Evolutionary conservation across 805 yeast species (phyloP).

Genomic region (Wickerhamiella sergipiensis): DNA sequence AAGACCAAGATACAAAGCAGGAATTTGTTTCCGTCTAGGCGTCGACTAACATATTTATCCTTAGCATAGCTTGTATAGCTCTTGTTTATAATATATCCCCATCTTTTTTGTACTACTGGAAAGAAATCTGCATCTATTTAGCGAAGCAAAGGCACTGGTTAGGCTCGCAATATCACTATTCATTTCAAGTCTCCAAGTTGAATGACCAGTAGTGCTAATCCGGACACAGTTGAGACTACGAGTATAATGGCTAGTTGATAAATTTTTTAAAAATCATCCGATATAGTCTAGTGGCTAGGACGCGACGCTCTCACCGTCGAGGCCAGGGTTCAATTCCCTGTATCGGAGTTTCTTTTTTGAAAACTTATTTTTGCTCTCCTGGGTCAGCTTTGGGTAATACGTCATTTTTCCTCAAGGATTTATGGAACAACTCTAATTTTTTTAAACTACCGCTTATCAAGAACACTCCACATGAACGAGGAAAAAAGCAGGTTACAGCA

Average conservation of each 20-base stretch:
- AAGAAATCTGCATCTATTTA: too few relatives aligned
- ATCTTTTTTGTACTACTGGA: too few relatives aligned
- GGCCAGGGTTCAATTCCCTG: conserved; percentile 5
- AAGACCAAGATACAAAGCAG: background rate
- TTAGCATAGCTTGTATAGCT: background rate
- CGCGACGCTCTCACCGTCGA: conserved; percentile 3
- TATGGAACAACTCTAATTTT: too few relatives aligned
- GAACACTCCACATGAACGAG: too few relatives aligned
- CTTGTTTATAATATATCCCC: background rate
- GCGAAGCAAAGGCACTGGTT: too few relatives aligned
- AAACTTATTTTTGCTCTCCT: background rate
- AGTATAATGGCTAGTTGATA: background rate
- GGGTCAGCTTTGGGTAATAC: too few relatives aligned
- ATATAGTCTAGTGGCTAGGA: conserved; percentile 5
- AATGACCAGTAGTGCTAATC: too few relatives aligned
- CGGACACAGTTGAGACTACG: background rate
- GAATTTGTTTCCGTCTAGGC: background rate
- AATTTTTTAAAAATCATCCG: background rate
- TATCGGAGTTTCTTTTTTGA: background rate
- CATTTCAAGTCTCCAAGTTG: too few relatives aligned
- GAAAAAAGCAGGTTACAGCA: too few relatives aligned
- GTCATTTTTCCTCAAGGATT: too few relatives aligned
- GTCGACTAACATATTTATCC: background rate
- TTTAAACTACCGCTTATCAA: too few relatives aligned
- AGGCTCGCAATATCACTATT: too few relatives aligned